Percentiles rank a stretch among this genome's conserved stretches.
Conservation (phyloP, 768 basidiomycete genomes). For the Cantharellus anzutake region DNA sequence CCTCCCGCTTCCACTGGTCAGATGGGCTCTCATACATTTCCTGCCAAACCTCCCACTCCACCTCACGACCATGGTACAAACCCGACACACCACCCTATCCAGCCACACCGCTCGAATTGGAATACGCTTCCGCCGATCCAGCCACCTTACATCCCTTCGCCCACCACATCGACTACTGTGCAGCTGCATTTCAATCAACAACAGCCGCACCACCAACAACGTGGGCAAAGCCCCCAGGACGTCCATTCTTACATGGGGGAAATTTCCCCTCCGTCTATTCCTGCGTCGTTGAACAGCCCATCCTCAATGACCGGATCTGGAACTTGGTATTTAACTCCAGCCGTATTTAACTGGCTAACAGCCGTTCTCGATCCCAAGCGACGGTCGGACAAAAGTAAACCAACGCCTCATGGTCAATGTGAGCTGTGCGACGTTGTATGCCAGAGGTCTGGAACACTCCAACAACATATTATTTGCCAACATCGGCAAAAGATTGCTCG, state of each 20-base stretch:
- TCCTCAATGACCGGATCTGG: no score
- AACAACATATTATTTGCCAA: background rate
- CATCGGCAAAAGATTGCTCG: background rate
- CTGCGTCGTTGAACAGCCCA: background rate
- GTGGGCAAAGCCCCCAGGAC: background rate
- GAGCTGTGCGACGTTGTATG: background rate
- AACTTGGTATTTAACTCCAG: background rate
- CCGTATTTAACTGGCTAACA: background rate
- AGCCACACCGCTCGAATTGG: no score
- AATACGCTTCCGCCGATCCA: background rate
- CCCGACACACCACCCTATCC: no score
- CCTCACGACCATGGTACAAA: no score
- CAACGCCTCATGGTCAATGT: background rate
- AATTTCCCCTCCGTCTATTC: background rate
- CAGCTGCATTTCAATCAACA: background rate
- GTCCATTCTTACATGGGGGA: background rate
- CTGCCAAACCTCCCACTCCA: no score
- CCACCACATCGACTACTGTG: background rate
- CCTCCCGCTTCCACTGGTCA: no score
- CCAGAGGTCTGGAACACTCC: background rate
- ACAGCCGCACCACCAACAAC: background rate
- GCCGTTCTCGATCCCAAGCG: background rate
- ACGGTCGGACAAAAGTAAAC: background rate
- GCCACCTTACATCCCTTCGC: background rate
- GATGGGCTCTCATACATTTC: no score